These are phyloP conservation scores for Arthroderma sp. DNA, from an alignment of 2,329 filamentous ascomycete species.

Conservation along the genomic window DNA sequence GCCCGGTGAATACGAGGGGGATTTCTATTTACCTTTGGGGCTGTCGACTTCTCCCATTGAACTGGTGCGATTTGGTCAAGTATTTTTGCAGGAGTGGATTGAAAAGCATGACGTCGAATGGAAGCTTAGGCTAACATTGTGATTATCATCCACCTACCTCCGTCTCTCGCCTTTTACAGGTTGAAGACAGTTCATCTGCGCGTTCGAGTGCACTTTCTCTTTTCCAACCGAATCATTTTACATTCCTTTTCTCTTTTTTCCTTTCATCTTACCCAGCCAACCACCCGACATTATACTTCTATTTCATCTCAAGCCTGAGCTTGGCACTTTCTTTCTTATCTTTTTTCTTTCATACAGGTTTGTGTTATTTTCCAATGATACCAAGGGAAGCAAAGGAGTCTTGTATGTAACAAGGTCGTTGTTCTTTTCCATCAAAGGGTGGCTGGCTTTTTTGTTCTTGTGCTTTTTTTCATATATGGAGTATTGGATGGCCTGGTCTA, in stretches of 20 bases:
- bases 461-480: too few relatives aligned
- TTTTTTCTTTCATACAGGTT: not conserved
- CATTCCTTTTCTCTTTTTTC: too few relatives aligned
- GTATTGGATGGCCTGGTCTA: too few relatives aligned
- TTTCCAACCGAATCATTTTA: too few relatives aligned
- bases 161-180: not conserved
- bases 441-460: too few relatives aligned
- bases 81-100: conserved; percentile 35
- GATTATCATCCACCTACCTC: conserved; percentile 5
- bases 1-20: conserved; percentile 23
- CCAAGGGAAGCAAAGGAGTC: not conserved
- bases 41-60: conserved; percentile 31
- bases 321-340: not conserved
- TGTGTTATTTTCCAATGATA: not conserved
- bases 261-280: too few relatives aligned
- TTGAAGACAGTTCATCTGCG: not conserved
- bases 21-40: conserved; percentile 32
- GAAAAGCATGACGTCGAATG: conserved; percentile 33
- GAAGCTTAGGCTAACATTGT: conserved; percentile 29
- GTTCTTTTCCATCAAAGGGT: too few relatives aligned
- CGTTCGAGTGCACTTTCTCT: too few relatives aligned
- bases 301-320: not conserved
- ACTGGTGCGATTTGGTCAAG: conserved; percentile 31
- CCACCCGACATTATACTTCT: not conserved
- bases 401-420: not conserved